Percentiles rank a stretch among this genome's conserved stretches.
These are phyloP conservation scores for Dichomitus squalens DNA, from an alignment of 1,284 basidiomycete species.

Conservation along the genomic window DNA sequence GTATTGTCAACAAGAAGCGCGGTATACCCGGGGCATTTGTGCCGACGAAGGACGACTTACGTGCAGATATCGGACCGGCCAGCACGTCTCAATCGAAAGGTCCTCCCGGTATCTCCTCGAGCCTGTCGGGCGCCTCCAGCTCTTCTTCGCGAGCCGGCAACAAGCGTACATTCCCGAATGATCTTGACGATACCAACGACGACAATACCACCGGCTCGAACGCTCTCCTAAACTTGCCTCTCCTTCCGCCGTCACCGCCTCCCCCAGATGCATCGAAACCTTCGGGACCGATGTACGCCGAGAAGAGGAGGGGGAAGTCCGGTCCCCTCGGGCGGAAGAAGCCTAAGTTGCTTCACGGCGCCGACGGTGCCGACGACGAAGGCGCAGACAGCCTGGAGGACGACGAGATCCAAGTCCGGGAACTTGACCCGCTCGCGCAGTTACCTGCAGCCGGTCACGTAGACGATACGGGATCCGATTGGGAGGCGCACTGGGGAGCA, in stretches of 20 bases:
- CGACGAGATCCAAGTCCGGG: slow-evolving; percentile 33
- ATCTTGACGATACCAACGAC: slow-evolving; percentile 18
- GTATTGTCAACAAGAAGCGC: slow-evolving; percentile 21
- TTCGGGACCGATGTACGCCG: slow-evolving; percentile 28
- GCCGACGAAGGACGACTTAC: slow-evolving; percentile 35
- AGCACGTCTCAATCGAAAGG: slow-evolving; percentile 7
- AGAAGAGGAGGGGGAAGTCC: slow-evolving; percentile 42
- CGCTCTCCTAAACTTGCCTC: slow-evolving; percentile 24
- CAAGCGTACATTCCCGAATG: slow-evolving; percentile 30
- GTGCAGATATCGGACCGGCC: slow-evolving; percentile 25
- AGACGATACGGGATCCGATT: slow-evolving; percentile 32
- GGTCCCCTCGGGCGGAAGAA: slow-evolving; percentile 42
- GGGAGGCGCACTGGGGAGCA: slow-evolving; percentile 23
- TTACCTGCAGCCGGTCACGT: slow-evolving; percentile 4
- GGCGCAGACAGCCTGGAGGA: slow-evolving; percentile 39
- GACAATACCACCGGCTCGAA: slow-evolving; percentile 8
- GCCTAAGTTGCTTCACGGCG: slow-evolving; percentile 34
- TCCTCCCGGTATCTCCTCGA: slow-evolving; percentile 1
- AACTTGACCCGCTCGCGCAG: slow-evolving; percentile 32
- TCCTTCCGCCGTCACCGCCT: slow-evolving; percentile 68
- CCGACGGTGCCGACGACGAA: slow-evolving; percentile 27
- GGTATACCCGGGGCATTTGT: slow-evolving; percentile 28
- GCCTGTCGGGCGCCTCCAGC: neutral
- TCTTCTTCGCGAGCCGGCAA: slow-evolving; percentile 8
- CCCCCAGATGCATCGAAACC: slow-evolving; percentile 37